phyloP scores from a whole-genome alignment of 768 basidiomycete genomes.

The Leucocoprinus leucothites region DNA sequence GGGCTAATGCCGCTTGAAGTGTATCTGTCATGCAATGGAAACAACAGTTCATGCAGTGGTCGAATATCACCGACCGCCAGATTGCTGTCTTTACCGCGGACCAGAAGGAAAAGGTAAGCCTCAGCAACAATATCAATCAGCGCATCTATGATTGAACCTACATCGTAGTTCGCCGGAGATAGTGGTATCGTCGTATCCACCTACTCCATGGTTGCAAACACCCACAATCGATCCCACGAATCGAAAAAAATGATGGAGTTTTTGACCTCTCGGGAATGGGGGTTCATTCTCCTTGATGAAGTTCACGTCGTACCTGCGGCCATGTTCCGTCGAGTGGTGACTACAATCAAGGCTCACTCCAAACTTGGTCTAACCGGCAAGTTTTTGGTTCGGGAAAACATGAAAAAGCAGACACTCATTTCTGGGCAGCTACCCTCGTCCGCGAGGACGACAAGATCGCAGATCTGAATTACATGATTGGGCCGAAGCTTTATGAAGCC shows the following conservation, averaged over 20 bases:
- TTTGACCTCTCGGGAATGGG: constrained; percentile 97
- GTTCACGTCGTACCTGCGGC: constrained; percentile 99
- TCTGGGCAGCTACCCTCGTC: constrained; percentile 81
- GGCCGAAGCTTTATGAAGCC: constrained; percentile 98
- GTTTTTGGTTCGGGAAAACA: constrained; percentile 16
- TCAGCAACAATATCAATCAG: background rate
- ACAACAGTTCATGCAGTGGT: constrained; percentile 98
- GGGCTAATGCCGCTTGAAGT: constrained; percentile 30
- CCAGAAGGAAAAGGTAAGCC: constrained; percentile 88
- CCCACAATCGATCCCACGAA: constrained; percentile 97
- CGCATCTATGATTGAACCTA: constrained; percentile 10
- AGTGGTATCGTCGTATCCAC: constrained; percentile 98
- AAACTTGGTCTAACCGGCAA: constrained; percentile 95
- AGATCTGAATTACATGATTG: constrained; percentile 98
- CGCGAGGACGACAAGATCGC: constrained; percentile 99
- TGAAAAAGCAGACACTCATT: background rate
- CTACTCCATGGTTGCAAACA: constrained; percentile 99
- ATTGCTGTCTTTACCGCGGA: constrained; percentile 98
- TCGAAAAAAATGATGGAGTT: constrained; percentile 99
- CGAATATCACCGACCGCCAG: constrained; percentile 93
- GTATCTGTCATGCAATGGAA: constrained; percentile 99
- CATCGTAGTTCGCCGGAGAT: constrained; percentile 83
- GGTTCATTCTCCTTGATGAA: constrained; percentile 95
- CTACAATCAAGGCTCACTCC: constrained; percentile 98
- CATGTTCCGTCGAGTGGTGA: constrained; percentile 97